Percentiles rank a stretch among this genome's conserved stretches.
These are phyloP conservation scores for Malassezia furfur DNA, from an alignment of 1,284 basidiomycete genomes.

Conservation along the genomic window DNA sequence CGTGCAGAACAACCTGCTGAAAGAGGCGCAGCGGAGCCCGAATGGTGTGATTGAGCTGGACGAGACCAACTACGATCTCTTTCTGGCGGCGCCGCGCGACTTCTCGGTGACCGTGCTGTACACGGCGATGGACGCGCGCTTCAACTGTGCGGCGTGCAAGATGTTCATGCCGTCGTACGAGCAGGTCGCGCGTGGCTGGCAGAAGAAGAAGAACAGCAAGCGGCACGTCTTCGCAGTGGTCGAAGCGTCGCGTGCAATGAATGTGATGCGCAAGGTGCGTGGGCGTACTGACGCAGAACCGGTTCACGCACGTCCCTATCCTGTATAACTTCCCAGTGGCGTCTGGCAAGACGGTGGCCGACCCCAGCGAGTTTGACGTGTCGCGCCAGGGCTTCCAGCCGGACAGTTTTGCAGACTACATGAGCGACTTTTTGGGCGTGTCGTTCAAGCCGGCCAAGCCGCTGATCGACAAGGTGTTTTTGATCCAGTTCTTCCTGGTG, in stretches of 20 bases:
- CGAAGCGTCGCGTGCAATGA: constrained; percentile 7
- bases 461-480: constrained; percentile 15
- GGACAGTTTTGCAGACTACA: constrained; percentile 7
- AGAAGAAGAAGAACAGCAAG: neutral
- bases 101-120: constrained; percentile 12
- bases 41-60: constrained; percentile 12
- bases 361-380: constrained; percentile 6
- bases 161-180: constrained; percentile 8
- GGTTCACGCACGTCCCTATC: constrained; percentile 9
- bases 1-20: neutral
- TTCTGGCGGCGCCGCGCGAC: constrained; percentile 9
- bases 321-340: neutral
- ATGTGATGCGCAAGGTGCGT: constrained; percentile 8
- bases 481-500: constrained; percentile 14
- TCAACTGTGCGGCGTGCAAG: constrained; percentile 11
- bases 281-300: neutral
- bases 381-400: neutral
- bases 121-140: neutral
- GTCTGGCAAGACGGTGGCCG: neutral
- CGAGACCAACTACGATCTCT: neutral
- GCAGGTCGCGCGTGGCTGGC: constrained; percentile 10
- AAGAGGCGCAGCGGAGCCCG: neutral
- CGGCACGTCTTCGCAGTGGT: constrained; percentile 8
- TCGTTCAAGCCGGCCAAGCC: constrained; percentile 17
- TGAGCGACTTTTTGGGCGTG: constrained; percentile 17